Evolutionary conservation across 331 rosid genomes (phyloP), one percentile per base, ranked within the genome.

Genomic region (Erythrophleum ivorense): DNA sequence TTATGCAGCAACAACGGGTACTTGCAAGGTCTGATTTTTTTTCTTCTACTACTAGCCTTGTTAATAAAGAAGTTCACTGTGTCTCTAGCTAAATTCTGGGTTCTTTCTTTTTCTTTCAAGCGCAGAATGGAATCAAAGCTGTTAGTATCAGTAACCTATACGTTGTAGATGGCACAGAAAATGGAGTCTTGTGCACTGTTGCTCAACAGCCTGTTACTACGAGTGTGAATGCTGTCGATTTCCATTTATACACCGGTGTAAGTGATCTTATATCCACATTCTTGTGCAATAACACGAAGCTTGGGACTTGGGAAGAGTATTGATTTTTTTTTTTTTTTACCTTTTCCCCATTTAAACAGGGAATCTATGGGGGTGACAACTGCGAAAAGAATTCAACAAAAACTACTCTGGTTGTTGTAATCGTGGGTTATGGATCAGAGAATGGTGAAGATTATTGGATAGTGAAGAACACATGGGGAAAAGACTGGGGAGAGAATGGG

Each of bases 381-480:
- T 89, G 90, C 81, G 79, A 88, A 0, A 73, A 36, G 78, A 53
- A 36, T 36, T 73, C 78, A 59, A 18, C 78, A 0, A 1, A 12
- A 0, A n/a, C 78, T 8, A 88, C 73, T 70, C 87, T 87, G 33
- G 89, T 85, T 0, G 88, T 83, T 79, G 53, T 87, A 8, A 34
- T 89, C 0, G 89, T 89, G 38, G 92, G 92, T 4, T 89, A 89
- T 19, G 90, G 86, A 9, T 81, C 89, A 9, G 88, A 87, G 59
- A 72, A 78, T 19, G 85, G 54, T 36, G 82, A 81, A 71, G 88
- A 89, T 73, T 89, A 87, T 55, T 89, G 92, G 90, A 87, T 89
- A 5, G 92, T 89, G 53, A 89, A 89, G 78, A 89, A 89, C 76
- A 85, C 92, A 12, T 87, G 90, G 92, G 92, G 92, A 59, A 53